Conservation (phyloP, 2,329 filamentous ascomycete genomes). For the Claviceps digitariae region DNA sequence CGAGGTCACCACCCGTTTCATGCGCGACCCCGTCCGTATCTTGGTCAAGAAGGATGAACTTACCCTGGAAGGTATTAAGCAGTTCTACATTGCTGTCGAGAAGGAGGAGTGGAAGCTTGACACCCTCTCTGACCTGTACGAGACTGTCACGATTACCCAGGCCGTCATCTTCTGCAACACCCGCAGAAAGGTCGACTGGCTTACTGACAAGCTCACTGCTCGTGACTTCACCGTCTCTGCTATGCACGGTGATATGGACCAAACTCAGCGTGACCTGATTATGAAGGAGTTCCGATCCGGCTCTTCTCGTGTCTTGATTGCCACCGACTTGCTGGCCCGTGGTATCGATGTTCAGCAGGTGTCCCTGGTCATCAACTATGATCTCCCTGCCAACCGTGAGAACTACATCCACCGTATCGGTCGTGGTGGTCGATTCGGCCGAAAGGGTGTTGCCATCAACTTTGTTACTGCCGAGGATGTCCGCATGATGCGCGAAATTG, state of each 20-base stretch:
- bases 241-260: slow-evolving; percentile 99
- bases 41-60: slow-evolving; percentile 99
- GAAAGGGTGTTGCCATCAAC: slow-evolving; percentile 99
- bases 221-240: slow-evolving; percentile 98
- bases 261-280: slow-evolving; percentile 93
- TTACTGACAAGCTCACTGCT: slow-evolving; percentile 96
- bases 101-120: slow-evolving; percentile 99
- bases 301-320: slow-evolving; percentile 95
- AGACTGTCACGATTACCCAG: slow-evolving; percentile 98
- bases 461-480: slow-evolving; percentile 99
- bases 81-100: slow-evolving; percentile 99
- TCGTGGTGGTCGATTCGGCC: slow-evolving; percentile 98
- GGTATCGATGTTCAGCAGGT: slow-evolving; percentile 99
- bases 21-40: slow-evolving; percentile 97
- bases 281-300: slow-evolving; percentile 99
- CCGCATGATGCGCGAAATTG: slow-evolving; percentile 99
- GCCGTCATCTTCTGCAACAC: slow-evolving; percentile 99
- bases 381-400: slow-evolving; percentile 95
- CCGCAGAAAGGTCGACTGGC: slow-evolving; percentile 99
- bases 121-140: slow-evolving; percentile 96
- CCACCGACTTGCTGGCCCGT: slow-evolving; percentile 94
- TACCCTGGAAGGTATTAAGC: slow-evolving; percentile 99
- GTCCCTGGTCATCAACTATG: slow-evolving; percentile 99
- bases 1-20: slow-evolving; percentile 99
- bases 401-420: slow-evolving; percentile 99